Evolutionary conservation across 2,329 filamentous ascomycete genomes (phyloP).

Genomic region (Cercospora janseana): DNA sequence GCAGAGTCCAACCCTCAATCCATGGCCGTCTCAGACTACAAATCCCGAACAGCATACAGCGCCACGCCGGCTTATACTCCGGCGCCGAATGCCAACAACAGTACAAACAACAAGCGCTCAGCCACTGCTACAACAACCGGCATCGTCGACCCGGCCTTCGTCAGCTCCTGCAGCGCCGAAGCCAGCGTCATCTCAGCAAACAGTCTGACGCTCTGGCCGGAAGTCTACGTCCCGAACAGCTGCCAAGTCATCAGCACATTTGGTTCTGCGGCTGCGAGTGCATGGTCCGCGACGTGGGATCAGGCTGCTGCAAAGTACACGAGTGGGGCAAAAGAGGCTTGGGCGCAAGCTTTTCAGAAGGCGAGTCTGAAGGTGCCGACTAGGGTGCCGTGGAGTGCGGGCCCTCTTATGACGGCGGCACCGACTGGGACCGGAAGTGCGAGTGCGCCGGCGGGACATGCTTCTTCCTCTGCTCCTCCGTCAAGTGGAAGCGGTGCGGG

Average conservation of each 20-base stretch:
- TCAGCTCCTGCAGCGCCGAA: slow-evolving; percentile 26
- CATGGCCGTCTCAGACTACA: slow-evolving; percentile 42
- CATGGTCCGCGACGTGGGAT: slow-evolving; percentile 14
- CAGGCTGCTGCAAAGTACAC: slow-evolving; percentile 22
- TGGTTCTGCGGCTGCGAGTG: slow-evolving; percentile 23
- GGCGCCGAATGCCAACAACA: too few species aligned
- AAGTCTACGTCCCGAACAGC: slow-evolving; percentile 28
- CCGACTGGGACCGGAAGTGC: background rate
- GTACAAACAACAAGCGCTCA: slow-evolving; percentile 19
- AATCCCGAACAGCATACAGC: slow-evolving; percentile 42
- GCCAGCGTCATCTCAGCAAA: slow-evolving; percentile 22
- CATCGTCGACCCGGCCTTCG: slow-evolving; percentile 22
- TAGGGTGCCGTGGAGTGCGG: slow-evolving; percentile 18
- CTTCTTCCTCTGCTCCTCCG: background rate
- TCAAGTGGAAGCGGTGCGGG: background rate
- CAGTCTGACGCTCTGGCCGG: slow-evolving; percentile 23
- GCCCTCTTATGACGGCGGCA: background rate
- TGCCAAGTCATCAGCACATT: slow-evolving; percentile 26
- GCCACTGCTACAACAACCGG: slow-evolving; percentile 17
- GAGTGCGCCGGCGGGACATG: background rate
- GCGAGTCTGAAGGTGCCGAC: slow-evolving; percentile 21
- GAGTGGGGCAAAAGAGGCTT: slow-evolving; percentile 15
- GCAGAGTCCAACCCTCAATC: slow-evolving; percentile 43
- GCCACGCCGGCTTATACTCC: slow-evolving; percentile 31
- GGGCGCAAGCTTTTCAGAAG: slow-evolving; percentile 20